Evolutionary conservation across 1,284 basidiomycete species (phyloP).

Genomic region (Ceratorhiza oryzae-sativae): DNA sequence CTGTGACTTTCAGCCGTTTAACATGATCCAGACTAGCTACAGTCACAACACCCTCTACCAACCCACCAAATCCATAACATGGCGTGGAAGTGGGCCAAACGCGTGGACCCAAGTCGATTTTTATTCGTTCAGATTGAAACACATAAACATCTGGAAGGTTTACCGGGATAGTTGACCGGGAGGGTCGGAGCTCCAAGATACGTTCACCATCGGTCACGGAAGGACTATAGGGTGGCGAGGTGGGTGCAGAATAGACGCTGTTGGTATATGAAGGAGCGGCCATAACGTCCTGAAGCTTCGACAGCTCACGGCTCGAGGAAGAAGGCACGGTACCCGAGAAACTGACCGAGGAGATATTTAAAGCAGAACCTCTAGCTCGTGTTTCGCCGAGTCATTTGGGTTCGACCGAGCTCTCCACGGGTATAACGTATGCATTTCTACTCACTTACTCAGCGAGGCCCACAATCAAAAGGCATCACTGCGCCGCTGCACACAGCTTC

Average conservation of each 20-base stretch:
- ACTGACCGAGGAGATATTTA: background rate
- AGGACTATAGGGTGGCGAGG: constrained; percentile 12
- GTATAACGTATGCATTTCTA: background rate
- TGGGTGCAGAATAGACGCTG: background rate
- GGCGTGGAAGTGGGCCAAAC: constrained; percentile 12
- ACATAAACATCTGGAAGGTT: constrained; percentile 16
- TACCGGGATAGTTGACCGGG: background rate
- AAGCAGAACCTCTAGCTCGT: background rate
- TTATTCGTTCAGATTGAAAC: constrained; percentile 27
- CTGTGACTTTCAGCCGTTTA: constrained; percentile 8
- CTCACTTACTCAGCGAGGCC: constrained; percentile 11
- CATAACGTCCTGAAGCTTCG: background rate
- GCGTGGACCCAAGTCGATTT: constrained; percentile 15
- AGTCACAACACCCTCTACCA: background rate
- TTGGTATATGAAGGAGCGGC: constrained; percentile 18
- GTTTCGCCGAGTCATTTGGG: constrained; percentile 1
- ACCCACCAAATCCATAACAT: constrained; percentile 4
- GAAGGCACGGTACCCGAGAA: background rate
- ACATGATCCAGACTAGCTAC: constrained; percentile 18
- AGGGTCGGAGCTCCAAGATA: background rate
- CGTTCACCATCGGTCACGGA: constrained; percentile 24
- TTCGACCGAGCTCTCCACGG: background rate
- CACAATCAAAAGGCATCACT: background rate
- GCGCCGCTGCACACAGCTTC: background rate
- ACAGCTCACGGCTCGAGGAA: background rate